A percentile compares a stretch with the other conserved stretches of the same genome.
phyloP scores from a whole-genome alignment of 1,284 basidiomycete species.

The Cryptococcus sp. region DNA sequence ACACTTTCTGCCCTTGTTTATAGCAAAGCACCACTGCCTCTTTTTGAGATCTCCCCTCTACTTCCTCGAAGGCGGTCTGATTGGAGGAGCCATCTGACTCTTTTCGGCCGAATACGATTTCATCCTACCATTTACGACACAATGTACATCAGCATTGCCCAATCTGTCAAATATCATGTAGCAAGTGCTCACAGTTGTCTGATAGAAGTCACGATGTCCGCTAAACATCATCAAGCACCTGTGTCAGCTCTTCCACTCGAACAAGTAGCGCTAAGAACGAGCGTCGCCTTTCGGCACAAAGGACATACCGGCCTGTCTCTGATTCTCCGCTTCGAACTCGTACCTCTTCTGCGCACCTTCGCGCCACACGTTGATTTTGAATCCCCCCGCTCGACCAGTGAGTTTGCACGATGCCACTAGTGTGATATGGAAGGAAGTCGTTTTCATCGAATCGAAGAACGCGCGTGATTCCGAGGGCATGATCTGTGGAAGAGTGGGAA shows the following conservation, averaged over 20 bases:
- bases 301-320: conserved; percentile 71
- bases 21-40: too few species aligned
- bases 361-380: conserved; percentile 78
- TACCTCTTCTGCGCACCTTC: conserved; percentile 81
- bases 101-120: conserved; percentile 37
- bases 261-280: background rate
- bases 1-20: too few species aligned
- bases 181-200: conserved; percentile 45
- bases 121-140: conserved; percentile 29
- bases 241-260: background rate
- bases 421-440: conserved; percentile 88
- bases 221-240: conserved; percentile 15
- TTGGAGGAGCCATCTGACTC: conserved; percentile 23
- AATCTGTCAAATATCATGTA: background rate
- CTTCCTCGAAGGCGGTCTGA: conserved; percentile 11
- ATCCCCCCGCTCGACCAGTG: conserved; percentile 74
- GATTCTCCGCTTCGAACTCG: conserved; percentile 93
- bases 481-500: conserved; percentile 61
- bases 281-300: background rate
- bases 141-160: background rate
- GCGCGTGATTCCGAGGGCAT: conserved; percentile 81
- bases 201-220: conserved; percentile 47
- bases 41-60: background rate
- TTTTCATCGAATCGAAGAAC: conserved; percentile 84
- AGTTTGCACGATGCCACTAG: conserved; percentile 81